Percentiles rank a stretch among this genome's conserved stretches.
Evolutionary conservation across 495 filamentous ascomycete species (phyloP).

Genomic region (Talaromyces adpressus): DNA sequence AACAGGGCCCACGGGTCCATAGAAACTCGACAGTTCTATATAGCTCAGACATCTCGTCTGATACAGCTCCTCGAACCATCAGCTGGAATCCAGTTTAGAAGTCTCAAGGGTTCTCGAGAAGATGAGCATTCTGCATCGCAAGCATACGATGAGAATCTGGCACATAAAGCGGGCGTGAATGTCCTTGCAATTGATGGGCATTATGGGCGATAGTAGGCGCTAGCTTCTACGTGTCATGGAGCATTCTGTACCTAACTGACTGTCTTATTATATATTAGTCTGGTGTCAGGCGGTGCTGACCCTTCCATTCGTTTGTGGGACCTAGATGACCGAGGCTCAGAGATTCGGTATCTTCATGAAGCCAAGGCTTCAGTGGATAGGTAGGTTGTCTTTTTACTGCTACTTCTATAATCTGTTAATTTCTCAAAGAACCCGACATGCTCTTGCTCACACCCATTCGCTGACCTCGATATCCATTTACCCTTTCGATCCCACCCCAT

Average conservation of each 20-base stretch:
- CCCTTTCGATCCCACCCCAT: slow-evolving; percentile 66
- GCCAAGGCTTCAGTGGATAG: slow-evolving; percentile 40
- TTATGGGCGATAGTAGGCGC: slow-evolving; percentile 65
- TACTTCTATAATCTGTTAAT: not conserved
- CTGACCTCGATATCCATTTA: slow-evolving; percentile 85
- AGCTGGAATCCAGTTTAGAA: slow-evolving; percentile 60
- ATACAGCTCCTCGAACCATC: slow-evolving; percentile 53
- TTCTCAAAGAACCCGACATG: slow-evolving; percentile 21
- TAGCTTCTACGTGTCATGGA: not conserved
- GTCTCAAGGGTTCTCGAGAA: slow-evolving; percentile 33
- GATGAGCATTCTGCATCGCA: slow-evolving; percentile 10
- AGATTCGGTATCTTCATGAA: slow-evolving; percentile 39
- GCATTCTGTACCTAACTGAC: slow-evolving; percentile 7
- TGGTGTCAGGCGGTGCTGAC: slow-evolving; percentile 78
- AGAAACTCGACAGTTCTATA: slow-evolving; percentile 52
- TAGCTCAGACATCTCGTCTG: slow-evolving; percentile 54
- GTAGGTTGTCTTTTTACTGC: slow-evolving; percentile 20
- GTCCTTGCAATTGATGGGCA: slow-evolving; percentile 68
- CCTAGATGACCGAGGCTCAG: slow-evolving; percentile 48
- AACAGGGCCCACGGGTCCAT: slow-evolving; percentile 62
- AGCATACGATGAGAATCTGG: slow-evolving; percentile 34
- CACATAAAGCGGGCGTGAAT: slow-evolving; percentile 71
- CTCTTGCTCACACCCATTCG: slow-evolving; percentile 60
- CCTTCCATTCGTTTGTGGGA: slow-evolving; percentile 78
- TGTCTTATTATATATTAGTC: slow-evolving; percentile 32